A percentile compares a stretch with the other conserved stretches of the same genome.
These are phyloP conservation scores for Zoysia matrella DNA, from an alignment of 202 grass and related monocot species.

Conservation along the genomic window DNA sequence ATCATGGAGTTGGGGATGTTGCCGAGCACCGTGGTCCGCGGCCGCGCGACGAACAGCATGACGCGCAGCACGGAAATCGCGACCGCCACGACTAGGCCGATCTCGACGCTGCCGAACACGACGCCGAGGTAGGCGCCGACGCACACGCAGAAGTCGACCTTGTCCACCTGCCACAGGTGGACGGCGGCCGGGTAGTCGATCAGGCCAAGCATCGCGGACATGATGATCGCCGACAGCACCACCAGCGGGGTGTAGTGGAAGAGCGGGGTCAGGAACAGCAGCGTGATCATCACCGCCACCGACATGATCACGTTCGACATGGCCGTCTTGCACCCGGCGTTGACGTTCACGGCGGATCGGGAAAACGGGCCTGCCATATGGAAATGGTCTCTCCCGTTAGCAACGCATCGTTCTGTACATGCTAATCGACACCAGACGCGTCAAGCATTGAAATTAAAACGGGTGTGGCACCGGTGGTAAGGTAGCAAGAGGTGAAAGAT, in stretches of 20 bases:
- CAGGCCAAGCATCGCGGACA: conserved; percentile 81
- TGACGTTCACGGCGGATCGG: conserved; percentile 91
- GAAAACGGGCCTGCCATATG: conserved; percentile 63
- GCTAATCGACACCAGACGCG: too few species aligned
- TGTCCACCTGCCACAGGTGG: conserved; percentile 88
- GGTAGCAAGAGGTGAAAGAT: conserved; percentile 87
- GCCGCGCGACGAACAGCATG: conserved; percentile 77
- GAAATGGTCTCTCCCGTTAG: background rate
- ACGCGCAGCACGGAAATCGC: conserved; percentile 68
- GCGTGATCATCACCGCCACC: conserved; percentile 72
- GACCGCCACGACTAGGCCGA: conserved; percentile 64
- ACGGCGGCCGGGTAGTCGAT: conserved; percentile 73
- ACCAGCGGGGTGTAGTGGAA: conserved; percentile 93
- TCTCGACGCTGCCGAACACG: conserved; percentile 86
- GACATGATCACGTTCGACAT: conserved; percentile 95
- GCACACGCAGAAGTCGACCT: conserved; percentile 93
- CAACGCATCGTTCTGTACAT: too few species aligned
- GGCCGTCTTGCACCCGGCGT: conserved; percentile 92
- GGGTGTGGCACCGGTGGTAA: conserved; percentile 65
- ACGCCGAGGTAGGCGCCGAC: conserved; percentile 82
- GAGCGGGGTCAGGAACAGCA: conserved; percentile 86
- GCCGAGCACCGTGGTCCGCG: conserved; percentile 78
- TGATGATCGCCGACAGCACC: conserved; percentile 88
- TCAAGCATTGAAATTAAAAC: background rate
- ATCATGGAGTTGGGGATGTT: conserved; percentile 75